Conservation (phyloP, 371 early-diverging fungal genomes). For the Lichtheimia corymbifera region DNA sequence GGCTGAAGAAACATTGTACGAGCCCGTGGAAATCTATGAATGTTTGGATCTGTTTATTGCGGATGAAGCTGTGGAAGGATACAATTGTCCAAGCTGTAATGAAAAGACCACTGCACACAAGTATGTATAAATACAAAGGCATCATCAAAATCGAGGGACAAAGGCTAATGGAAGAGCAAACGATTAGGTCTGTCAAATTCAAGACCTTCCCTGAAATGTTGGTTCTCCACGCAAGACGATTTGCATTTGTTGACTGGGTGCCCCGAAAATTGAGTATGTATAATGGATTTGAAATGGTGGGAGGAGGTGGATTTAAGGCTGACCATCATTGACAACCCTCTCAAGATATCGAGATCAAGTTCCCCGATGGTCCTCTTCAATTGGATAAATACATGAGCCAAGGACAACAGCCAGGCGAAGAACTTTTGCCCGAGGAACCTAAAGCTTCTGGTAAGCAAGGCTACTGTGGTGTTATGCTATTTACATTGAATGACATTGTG, state of each 20-base stretch:
- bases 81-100: slow-evolving; percentile 81
- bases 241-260: slow-evolving; percentile 90
- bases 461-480: not conserved
- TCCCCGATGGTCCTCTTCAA: slow-evolving; percentile 53
- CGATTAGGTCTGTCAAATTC: slow-evolving; percentile 68
- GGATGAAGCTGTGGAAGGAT: slow-evolving; percentile 67
- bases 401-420: slow-evolving; percentile 76
- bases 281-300: not conserved
- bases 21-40: slow-evolving; percentile 71
- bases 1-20: slow-evolving; percentile 42
- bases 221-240: slow-evolving; percentile 80
- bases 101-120: slow-evolving; percentile 66
- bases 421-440: slow-evolving; percentile 69
- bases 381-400: slow-evolving; percentile 64
- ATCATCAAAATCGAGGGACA: not conserved
- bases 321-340: not conserved
- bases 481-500: not conserved
- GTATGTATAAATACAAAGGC: slow-evolving; percentile 36
- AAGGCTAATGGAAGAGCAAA: not conserved
- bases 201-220: slow-evolving; percentile 85
- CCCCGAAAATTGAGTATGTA: slow-evolving; percentile 74
- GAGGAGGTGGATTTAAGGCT: too few relatives aligned
- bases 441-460: slow-evolving; percentile 12
- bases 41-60: slow-evolving; percentile 70
- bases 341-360: slow-evolving; percentile 58